Conservation (phyloP, 2,329 filamentous ascomycete genomes). For the Colletotrichum scovillei region DNA sequence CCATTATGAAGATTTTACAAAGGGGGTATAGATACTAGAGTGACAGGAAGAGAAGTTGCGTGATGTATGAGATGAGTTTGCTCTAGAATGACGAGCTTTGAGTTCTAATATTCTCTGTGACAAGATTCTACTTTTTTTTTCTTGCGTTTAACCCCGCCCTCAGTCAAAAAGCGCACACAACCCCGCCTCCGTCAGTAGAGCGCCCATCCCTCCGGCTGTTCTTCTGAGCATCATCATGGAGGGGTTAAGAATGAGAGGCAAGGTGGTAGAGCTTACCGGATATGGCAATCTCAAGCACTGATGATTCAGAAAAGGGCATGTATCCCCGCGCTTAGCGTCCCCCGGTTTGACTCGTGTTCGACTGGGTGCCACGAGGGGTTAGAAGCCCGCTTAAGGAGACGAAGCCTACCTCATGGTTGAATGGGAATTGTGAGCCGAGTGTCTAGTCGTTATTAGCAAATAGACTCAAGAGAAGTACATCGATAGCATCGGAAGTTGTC, state of each 20-base stretch:
- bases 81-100: background rate
- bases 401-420: background rate
- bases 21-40: background rate
- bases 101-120: background rate
- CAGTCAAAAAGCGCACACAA: background rate
- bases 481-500: background rate
- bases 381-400: constrained; percentile 1
- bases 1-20: constrained; percentile 22
- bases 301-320: background rate
- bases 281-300: background rate
- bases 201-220: background rate
- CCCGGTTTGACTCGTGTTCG: constrained; percentile 28
- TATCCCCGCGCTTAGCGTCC: constrained; percentile 28
- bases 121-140: background rate
- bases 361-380: constrained; percentile 7
- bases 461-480: background rate
- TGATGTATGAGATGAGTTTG: background rate
- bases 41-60: background rate
- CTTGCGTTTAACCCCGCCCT: background rate
- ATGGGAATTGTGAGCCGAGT: background rate
- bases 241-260: background rate
- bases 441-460: background rate
- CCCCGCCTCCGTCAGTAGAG: background rate
- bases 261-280: background rate
- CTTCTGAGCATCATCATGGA: constrained; percentile 14